phyloP scores from a whole-genome alignment of 2,329 filamentous ascomycete species.

The Akanthomyces lecanii region DNA sequence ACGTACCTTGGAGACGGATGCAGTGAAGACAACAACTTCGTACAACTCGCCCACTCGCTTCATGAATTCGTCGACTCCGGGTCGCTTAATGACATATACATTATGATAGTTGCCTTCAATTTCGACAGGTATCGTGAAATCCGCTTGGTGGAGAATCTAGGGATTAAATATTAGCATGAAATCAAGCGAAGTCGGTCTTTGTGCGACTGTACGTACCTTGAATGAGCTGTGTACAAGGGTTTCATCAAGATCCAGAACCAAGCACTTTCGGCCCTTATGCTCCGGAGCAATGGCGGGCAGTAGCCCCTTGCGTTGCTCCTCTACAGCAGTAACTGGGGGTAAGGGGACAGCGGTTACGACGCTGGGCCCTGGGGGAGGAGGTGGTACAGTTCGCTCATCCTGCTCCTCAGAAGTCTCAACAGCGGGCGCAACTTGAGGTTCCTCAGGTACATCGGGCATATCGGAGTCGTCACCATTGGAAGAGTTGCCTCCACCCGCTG shows the following conservation, averaged over 20 bases:
- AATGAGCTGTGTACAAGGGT: slow-evolving; percentile 98
- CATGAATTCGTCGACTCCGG: slow-evolving; percentile 98
- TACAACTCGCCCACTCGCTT: slow-evolving; percentile 96
- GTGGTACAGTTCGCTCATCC: slow-evolving; percentile 32
- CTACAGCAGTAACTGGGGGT: slow-evolving; percentile 38
- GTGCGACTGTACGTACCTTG: slow-evolving; percentile 59
- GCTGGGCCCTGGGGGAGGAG: slow-evolving; percentile 44
- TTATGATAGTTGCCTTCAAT: slow-evolving; percentile 99
- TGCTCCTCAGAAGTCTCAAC: slow-evolving; percentile 31
- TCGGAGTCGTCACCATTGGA: slow-evolving; percentile 58
- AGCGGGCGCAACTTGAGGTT: slow-evolving; percentile 38
- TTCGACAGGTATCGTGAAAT: slow-evolving; percentile 98
- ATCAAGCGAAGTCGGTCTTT: slow-evolving; percentile 6
- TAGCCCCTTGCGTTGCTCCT: slow-evolving; percentile 58
- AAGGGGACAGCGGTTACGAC: slow-evolving; percentile 38
- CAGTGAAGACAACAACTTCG: slow-evolving; percentile 97
- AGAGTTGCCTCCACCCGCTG: slow-evolving; percentile 18
- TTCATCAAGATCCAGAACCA: slow-evolving; percentile 93
- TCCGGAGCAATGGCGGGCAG: slow-evolving; percentile 77
- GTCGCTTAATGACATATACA: slow-evolving; percentile 98
- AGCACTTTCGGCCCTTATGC: slow-evolving; percentile 83
- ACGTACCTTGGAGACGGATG: slow-evolving; percentile 89
- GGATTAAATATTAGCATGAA: slow-evolving; percentile 16
- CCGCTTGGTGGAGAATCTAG: slow-evolving; percentile 93
- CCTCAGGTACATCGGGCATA: slow-evolving; percentile 60